These are phyloP conservation scores for Apodospora peruviana DNA, from an alignment of 495 filamentous ascomycete genomes.

Conservation along the genomic window DNA sequence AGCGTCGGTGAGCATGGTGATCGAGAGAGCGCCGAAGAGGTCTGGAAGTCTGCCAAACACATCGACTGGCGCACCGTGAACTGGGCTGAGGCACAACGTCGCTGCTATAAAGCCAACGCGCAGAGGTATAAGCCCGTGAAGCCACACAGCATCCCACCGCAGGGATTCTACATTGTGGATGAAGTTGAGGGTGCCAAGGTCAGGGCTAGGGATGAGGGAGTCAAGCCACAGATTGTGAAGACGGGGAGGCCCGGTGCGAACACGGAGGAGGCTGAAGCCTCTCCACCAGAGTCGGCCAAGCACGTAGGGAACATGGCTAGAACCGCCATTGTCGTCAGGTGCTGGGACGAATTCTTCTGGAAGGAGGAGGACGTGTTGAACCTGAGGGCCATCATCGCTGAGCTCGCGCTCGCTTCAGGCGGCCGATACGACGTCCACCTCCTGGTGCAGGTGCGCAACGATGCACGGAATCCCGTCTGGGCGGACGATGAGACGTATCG, in stretches of 20 bases:
- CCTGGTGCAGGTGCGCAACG: conserved; percentile 68
- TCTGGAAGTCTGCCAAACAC: conserved; percentile 63
- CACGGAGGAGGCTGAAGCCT: conserved; percentile 1
- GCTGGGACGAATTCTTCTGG: conserved; percentile 68
- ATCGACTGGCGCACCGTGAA: conserved; percentile 68
- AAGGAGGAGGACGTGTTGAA: conserved; percentile 63
- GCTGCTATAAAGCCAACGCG: conserved; percentile 64
- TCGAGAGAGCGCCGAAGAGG: conserved; percentile 62
- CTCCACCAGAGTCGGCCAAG: conserved; percentile 2
- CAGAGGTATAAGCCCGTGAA: conserved; percentile 54
- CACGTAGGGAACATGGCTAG: conserved; percentile 37
- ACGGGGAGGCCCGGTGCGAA: conserved; percentile 29
- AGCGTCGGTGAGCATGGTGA: conserved; percentile 77
- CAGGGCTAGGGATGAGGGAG: not conserved
- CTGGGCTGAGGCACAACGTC: conserved; percentile 70
- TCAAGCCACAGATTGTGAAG: conserved; percentile 1
- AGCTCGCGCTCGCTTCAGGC: conserved; percentile 69
- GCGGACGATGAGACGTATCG: conserved; percentile 54
- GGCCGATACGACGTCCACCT: conserved; percentile 79
- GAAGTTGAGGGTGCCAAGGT: conserved; percentile 5
- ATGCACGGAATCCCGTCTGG: conserved; percentile 58
- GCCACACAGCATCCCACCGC: conserved; percentile 29
- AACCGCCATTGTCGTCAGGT: conserved; percentile 69
- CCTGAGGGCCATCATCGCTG: conserved; percentile 68
- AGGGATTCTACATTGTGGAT: conserved; percentile 39